Evolutionary conservation across 176 grass and related monocot species (phyloP), one percentile per base, ranked within the genome.

Genomic region (Bromus sterilis): DNA sequence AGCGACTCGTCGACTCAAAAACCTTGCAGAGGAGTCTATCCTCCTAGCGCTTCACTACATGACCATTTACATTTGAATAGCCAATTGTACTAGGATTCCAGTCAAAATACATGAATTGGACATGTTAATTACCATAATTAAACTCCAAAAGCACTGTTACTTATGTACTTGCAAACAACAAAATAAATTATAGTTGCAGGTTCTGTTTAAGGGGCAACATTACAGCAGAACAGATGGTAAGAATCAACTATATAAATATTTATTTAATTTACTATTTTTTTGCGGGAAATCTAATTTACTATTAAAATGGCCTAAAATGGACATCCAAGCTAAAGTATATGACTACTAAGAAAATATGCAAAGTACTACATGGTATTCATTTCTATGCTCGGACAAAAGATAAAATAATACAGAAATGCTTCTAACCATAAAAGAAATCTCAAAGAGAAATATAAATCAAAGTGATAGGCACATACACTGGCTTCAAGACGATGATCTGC

Each of bases 401-500:
- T 9, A 62, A 78, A 15, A 23, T 15, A 53, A 44, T 51, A 59
- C 9, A 4, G 1, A 48, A 57, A 57, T 75, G 15, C 23, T 75
- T 49, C 20, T 7, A 29, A 51, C 51, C 7, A 40, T 53, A 59
- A 62, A 21, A 4, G 5, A 28, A 11, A 75, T 28, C 29, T 29
- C 24, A 25, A 51, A 53, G 32, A 53, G 39, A 73, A 62, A 30
- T 14, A 20, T 14, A 60, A 0, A 40, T 18, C 5, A 65, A 71
- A 35, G 11, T 32, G 36, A 79, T 58, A 58, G 48, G 20, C 18
- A 89, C 95, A 76, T 89, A 98, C 95, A 12, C 88, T 98, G 77
- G 93, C 90, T 93, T 93, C 89, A 49, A 84, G 61, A 40, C 34
- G 70, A 33, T 94, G 95, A 79, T 98, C 95, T 2, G 92, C 90